Base-by-base conservation (phyloP, 352 stramenopile species). In the Globisporangium echinulatum region DNA sequence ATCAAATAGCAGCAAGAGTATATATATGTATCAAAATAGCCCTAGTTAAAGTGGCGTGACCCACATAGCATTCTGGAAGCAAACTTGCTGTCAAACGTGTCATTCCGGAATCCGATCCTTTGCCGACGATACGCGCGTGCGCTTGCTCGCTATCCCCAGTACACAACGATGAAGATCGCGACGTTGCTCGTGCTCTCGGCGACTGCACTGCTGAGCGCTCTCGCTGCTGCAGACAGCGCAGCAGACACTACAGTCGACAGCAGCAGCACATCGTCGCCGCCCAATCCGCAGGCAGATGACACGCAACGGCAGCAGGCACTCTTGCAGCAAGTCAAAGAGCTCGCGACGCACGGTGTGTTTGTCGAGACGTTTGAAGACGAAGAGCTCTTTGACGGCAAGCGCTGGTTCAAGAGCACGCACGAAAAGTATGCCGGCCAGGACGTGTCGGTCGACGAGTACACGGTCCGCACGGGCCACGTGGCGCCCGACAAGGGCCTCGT, bases 361-460 rank as follows among this genome's bases (percentile, higher is more conserved):
- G 79, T 82, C n/a, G 83, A 93, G 67, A 93, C 77, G 49, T 93
- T 93, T 65, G 83, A 90, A 49, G 58, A 67, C 47, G 66, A 77
- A 15, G 69, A 86, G 52, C 49, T 71, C 37, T 71, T 92, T 19
- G 79, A 89, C 57, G 79, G 71, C 46, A 72, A 68, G 55, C 82
- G 82, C 63, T 95, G 85, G 85, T 75, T 95, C 63, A 90, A 90
- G 71, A 95, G 85, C 70, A 68, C 67, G 11, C 72, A 89, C 59
- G 78, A 92, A 47, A 95, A 93, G 63, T 95, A 95, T 68, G 59
- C 72, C 46, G 75, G 66, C 33, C 85, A 95, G 62, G 76, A 86
- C 50, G 79, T 89, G 52, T 68, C 65, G 7, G 54, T 95, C 1
- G 70, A 90, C 5, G 73, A 87, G 63, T 79, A 90, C 69, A 84